Conservation (phyloP, 441 rosid species). For the Pelargonium citronellum region DNA sequence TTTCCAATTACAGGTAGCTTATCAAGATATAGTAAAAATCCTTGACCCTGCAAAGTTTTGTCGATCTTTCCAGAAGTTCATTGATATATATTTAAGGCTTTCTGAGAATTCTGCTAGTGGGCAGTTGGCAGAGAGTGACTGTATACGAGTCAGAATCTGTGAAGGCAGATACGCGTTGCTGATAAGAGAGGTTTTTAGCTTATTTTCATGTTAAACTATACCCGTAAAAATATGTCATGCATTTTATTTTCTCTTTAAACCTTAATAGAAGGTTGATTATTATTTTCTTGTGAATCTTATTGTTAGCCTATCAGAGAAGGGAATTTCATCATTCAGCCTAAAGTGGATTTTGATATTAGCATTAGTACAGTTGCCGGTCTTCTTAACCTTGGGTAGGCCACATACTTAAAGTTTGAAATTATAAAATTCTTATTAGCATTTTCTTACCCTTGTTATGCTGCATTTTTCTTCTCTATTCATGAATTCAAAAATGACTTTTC, state of each 20-base stretch:
- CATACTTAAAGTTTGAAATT: slow-evolving; percentile 16
- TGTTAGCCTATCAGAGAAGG: slow-evolving; percentile 97
- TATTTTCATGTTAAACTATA: not conserved
- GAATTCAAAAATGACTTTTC: not conserved
- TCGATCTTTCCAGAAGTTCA: slow-evolving; percentile 91
- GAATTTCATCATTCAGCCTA: slow-evolving; percentile 96
- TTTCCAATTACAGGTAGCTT: slow-evolving; percentile 54
- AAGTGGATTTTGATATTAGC: slow-evolving; percentile 98
- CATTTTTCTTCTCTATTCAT: not conserved
- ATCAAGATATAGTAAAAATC: slow-evolving; percentile 80
- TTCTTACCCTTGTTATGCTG: not conserved
- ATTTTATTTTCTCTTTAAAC: slow-evolving; percentile 15
- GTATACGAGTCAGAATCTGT: slow-evolving; percentile 92
- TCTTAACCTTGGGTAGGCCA: slow-evolving; percentile 90
- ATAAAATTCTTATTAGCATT: not conserved
- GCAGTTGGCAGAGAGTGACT: slow-evolving; percentile 79
- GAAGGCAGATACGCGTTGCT: slow-evolving; percentile 98
- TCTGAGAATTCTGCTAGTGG: slow-evolving; percentile 83
- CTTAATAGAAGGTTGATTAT: slow-evolving; percentile 18
- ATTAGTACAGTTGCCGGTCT: slow-evolving; percentile 96
- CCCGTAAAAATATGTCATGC: not conserved
- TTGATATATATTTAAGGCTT: slow-evolving; percentile 80
- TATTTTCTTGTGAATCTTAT: slow-evolving; percentile 15
- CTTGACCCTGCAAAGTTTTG: slow-evolving; percentile 75
- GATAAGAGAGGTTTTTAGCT: slow-evolving; percentile 76